Evolutionary conservation across 257 asterid genomes (phyloP), one percentile per base, ranked within the genome.

Genomic region (Nicotiana otophora): DNA sequence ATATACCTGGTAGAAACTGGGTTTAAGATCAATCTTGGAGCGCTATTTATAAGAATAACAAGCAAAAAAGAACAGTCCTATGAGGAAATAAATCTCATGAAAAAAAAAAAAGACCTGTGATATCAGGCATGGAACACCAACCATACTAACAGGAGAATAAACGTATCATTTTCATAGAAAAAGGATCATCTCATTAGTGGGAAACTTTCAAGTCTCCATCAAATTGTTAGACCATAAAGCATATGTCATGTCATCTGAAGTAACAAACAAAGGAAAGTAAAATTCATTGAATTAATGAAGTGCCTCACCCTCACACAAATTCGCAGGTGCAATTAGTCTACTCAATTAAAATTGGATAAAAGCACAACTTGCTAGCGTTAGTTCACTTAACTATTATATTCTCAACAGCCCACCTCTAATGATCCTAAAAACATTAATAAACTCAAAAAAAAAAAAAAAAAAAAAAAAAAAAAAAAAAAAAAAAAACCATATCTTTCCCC

Each of bases 1-100:
- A 66, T 87, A 88, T 82, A 94, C 94, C 99, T 95, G 93, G 81
- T 30, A 48, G 81, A 82, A 78, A 86, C 61, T 28, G 53, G 77
- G 83, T 61, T 65, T 48, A n/a, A 53, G 20, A 36, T 57, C 83
- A 62, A 62, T 23, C 54, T 39, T n/a, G 78, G n/a, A 10, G 57
- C n/a, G n/a, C 17, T n/a, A 80, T 15, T 55, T 63, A 20, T 9
- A 64, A 62, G 82, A 80, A 64, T 51, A 81, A 39, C 33, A 69
- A 23, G 28, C 48, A 39, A 11, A 28, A 78, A 34, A 78, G 15
- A 63, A 67, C 61, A 42, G 51, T 20, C 26, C 77, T 31, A 51
- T 14, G 34, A 63, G 58, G 36, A 72, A 26, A 42, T 31, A 58
- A 82, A 16, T 46, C 62, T 55, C 57, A 70, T 23, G 23, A 42